Evolutionary conservation across 2,329 filamentous ascomycete genomes (phyloP).

Genomic region (Aspergillus japonicus): DNA sequence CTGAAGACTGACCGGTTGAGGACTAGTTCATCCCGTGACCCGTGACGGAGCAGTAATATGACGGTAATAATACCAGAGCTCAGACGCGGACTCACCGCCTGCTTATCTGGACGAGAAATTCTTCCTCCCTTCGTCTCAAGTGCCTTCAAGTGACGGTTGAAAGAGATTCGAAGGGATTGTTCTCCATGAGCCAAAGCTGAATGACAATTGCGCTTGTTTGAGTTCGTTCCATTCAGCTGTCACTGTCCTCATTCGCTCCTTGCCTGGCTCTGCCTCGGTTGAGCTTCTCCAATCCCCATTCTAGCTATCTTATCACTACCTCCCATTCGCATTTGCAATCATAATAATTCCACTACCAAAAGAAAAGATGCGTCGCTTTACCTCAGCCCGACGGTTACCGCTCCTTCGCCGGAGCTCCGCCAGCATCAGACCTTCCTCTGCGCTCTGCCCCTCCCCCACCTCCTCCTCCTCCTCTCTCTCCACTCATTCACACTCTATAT

Average conservation of each 20-base stretch:
- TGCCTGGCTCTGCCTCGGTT: not conserved
- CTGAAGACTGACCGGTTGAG: not conserved
- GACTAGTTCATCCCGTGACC: not conserved
- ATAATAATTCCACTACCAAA: not conserved
- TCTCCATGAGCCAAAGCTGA: no score
- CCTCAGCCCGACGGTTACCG: slow-evolving; percentile 32
- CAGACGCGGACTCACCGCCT: not conserved
- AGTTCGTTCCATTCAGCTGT: not conserved
- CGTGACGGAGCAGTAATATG: not conserved
- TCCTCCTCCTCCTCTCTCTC: slow-evolving; percentile 10
- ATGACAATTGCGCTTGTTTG: not conserved
- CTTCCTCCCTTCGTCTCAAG: not conserved
- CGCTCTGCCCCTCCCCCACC: not conserved
- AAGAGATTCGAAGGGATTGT: not conserved
- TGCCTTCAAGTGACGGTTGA: not conserved
- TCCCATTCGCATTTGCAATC: not conserved
- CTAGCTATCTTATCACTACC: not conserved
- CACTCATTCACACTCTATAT: slow-evolving; percentile 25
- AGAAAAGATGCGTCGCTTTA: slow-evolving; percentile 32
- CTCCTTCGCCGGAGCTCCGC: slow-evolving; percentile 27
- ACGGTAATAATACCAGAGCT: not conserved
- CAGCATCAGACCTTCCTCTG: not conserved
- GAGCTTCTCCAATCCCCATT: not conserved
- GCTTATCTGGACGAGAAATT: not conserved
- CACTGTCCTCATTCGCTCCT: not conserved